Evolutionary conservation across 805 yeast species (phyloP), one percentile per base, ranked within the genome.

Genomic region (Yarrowia deformans): DNA sequence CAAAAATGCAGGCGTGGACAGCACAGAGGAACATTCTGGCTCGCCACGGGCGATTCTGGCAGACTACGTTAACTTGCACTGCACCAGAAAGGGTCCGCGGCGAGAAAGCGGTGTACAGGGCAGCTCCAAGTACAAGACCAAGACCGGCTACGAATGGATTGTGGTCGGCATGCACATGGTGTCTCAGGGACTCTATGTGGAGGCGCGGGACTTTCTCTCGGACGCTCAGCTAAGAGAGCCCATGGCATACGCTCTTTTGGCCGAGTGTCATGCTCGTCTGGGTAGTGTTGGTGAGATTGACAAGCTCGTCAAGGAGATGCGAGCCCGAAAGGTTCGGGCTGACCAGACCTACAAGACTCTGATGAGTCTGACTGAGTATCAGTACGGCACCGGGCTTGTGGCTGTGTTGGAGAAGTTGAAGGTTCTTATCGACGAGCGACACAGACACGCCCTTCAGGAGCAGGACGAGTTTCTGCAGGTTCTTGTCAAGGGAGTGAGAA

Each of bases 191-290:
- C 4, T 60, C 34, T 60, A 34, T 13, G 18, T 18, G 16, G 66
- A 60, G 23, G 66, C 66, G 1, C 66, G 66, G 34, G 66, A 60
- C 14, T 45, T 60, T 3, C 42, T 60, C 18, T 13, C 29, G n/a
- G 19, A 8, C n/a, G 19, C 49, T 1, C 6, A 29, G 35, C 10
- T 56, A 2, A 3, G 18, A 10, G 63, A 56, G 13, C 66, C 66
- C 42, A 60, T 45, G 52, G 66, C 52, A 1, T 60, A 60, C 34
- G 66, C 66, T 34, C 32, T 60, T n/a, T 7, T 60, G 66, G 66
- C 66, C 10, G 66, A 60, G 66, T 60, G 66, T 19, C 42, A 60
- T 45, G 66, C 66, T 23, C 66, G 66, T 14, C 19, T 60, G 42
- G 66, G 43, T 12, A 7, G n/a, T 13, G 13, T 45, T 7, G 2